Percentiles rank a stretch among this genome's conserved stretches.
These are phyloP conservation scores for Naganishia kalamii DNA, from an alignment of 768 basidiomycete genomes.

Conservation along the genomic window DNA sequence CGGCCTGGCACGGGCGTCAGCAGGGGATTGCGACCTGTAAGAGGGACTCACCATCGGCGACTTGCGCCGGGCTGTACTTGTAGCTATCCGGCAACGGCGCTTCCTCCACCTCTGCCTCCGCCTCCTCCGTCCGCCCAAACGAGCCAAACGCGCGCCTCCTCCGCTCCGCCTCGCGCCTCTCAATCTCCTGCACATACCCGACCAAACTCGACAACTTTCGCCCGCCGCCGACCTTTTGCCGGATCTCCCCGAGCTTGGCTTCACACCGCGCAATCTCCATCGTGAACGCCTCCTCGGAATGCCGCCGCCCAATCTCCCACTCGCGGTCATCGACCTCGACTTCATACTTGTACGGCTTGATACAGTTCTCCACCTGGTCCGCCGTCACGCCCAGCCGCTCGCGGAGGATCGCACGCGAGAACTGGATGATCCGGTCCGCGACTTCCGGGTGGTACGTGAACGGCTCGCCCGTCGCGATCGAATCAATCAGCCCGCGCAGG, in stretches of 20 bases:
- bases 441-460: slow-evolving; percentile 85
- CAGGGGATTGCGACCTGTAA: background rate
- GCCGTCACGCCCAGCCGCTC: slow-evolving; percentile 91
- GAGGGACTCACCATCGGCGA: slow-evolving; percentile 70
- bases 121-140: slow-evolving; percentile 1
- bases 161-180: slow-evolving; percentile 56
- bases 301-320: slow-evolving; percentile 77
- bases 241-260: slow-evolving; percentile 74
- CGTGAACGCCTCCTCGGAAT: slow-evolving; percentile 72
- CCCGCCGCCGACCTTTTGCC: slow-evolving; percentile 79
- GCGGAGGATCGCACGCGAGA: slow-evolving; percentile 84
- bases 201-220: slow-evolving; percentile 70
- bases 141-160: slow-evolving; percentile 27
- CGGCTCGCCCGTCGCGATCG: slow-evolving; percentile 79
- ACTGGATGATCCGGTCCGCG: slow-evolving; percentile 80
- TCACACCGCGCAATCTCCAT: slow-evolving; percentile 80
- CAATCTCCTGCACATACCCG: slow-evolving; percentile 70
- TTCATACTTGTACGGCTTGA: slow-evolving; percentile 99
- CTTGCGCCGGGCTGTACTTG: slow-evolving; percentile 81
- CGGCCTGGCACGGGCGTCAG: slow-evolving; percentile 72
- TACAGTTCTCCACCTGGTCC: slow-evolving; percentile 98
- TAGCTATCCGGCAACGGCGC: slow-evolving; percentile 64
- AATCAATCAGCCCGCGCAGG: slow-evolving; percentile 77
- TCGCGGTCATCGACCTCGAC: slow-evolving; percentile 88
- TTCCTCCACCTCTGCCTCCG: slow-evolving; percentile 55